These are phyloP conservation scores for Hypoxylon sp. DNA, from an alignment of 2,329 filamentous ascomycete genomes.

Conservation along the genomic window DNA sequence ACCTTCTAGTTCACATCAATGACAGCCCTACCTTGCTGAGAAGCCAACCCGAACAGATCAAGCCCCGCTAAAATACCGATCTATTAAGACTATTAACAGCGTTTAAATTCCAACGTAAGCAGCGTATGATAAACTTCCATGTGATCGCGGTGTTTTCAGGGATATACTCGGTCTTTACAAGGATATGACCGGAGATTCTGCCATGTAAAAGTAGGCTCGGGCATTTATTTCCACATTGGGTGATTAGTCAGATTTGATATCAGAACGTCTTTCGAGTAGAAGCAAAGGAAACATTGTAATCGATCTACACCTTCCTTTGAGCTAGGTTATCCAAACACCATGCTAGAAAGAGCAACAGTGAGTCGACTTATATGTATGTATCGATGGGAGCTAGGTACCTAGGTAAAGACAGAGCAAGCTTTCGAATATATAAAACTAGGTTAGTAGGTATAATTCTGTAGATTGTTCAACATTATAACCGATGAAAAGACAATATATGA, in stretches of 20 bases:
- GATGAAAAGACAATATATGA: no score
- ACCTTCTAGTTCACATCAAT: neutral
- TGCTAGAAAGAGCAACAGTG: neutral
- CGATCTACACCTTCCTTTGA: neutral
- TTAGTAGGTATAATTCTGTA: no score
- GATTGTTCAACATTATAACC: no score
- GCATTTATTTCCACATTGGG: neutral
- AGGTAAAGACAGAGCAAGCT: no score
- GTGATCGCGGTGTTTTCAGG: neutral
- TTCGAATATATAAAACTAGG: no score
- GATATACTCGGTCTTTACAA: neutral
- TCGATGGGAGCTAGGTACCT: neutral
- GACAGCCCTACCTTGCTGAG: neutral
- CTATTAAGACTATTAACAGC: neutral
- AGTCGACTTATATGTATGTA: neutral
- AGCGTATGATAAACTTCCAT: neutral
- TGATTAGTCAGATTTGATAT: neutral
- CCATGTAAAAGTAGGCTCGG: neutral
- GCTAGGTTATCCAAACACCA: neutral
- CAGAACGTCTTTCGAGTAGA: neutral
- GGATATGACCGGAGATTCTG: neutral
- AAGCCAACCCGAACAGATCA: neutral
- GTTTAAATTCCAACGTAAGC: constrained; percentile 1
- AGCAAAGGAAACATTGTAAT: neutral
- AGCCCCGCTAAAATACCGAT: neutral